Evolutionary conservation across 2,329 filamentous ascomycete genomes (phyloP).

Genomic region (Magnaporthiopsis rhizophila): DNA sequence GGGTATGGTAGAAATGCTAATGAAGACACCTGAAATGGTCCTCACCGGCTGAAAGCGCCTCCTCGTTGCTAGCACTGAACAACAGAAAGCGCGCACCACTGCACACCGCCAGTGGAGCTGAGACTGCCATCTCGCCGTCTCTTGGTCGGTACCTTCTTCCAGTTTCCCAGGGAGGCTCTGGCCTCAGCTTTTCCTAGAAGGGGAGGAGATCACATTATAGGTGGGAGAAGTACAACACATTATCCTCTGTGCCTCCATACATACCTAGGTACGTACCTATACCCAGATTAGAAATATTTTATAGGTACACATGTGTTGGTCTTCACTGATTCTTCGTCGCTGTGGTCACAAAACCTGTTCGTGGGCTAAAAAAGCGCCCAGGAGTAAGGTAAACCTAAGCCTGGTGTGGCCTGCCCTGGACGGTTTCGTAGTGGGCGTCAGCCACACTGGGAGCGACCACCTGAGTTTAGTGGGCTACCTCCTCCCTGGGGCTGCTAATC

Average conservation of each 20-base stretch:
- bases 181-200: background rate
- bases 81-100: background rate
- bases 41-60: background rate
- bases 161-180: background rate
- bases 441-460: background rate
- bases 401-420: background rate
- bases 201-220: background rate
- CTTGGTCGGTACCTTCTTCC: too few relatives aligned
- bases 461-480: background rate
- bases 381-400: too few relatives aligned
- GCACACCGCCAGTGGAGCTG: background rate
- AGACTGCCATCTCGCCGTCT: too few relatives aligned
- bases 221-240: too few relatives aligned
- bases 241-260: background rate
- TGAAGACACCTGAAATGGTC: background rate
- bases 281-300: background rate
- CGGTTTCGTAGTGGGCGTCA: background rate
- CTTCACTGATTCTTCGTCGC: too few relatives aligned
- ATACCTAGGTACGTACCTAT: background rate
- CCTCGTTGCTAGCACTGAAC: background rate
- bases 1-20: background rate
- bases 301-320: background rate
- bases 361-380: background rate
- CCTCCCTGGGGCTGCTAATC: background rate
- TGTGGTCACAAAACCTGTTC: too few relatives aligned